Evolutionary conservation across 257 asterid genomes (phyloP).

Genomic region (Solanum medicagineum): DNA sequence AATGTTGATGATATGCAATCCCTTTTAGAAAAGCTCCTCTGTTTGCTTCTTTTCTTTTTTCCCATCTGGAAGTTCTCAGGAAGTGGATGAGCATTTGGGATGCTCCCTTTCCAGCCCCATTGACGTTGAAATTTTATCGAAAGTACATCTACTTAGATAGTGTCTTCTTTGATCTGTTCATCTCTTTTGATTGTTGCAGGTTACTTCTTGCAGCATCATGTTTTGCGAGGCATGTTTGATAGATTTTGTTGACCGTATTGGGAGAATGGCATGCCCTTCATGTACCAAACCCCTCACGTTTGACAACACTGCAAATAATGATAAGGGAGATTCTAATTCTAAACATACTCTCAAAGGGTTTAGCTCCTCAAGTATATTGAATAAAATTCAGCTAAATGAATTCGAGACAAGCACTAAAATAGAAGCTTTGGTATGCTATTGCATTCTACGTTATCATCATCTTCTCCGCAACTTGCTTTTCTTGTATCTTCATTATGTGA

Average conservation of each 20-base stretch:
- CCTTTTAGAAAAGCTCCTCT: background rate
- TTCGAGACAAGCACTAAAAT: constrained; percentile 82
- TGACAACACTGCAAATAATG: constrained; percentile 36
- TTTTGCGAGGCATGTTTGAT: constrained; percentile 78
- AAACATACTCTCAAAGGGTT: constrained; percentile 54
- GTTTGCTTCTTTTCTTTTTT: background rate
- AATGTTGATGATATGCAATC: background rate
- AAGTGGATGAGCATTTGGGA: too few relatives aligned
- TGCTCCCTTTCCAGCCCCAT: background rate
- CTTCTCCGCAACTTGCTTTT: background rate
- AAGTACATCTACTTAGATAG: background rate
- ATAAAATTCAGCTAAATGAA: constrained; percentile 46
- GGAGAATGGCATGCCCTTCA: constrained; percentile 68
- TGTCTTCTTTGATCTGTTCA: background rate
- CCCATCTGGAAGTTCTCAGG: background rate
- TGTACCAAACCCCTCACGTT: constrained; percentile 68
- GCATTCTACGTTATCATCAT: background rate
- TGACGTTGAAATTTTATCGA: background rate
- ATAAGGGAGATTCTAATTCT: constrained; percentile 23
- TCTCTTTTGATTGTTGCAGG: constrained; percentile 22
- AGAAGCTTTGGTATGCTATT: constrained; percentile 71
- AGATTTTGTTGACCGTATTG: constrained; percentile 30
- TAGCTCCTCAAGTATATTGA: constrained; percentile 60
- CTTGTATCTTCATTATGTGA: background rate
- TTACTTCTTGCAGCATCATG: constrained; percentile 58